phyloP scores from a whole-genome alignment of 371 early-diverging fungal species.

The Polyrhizophydium stewartii region DNA sequence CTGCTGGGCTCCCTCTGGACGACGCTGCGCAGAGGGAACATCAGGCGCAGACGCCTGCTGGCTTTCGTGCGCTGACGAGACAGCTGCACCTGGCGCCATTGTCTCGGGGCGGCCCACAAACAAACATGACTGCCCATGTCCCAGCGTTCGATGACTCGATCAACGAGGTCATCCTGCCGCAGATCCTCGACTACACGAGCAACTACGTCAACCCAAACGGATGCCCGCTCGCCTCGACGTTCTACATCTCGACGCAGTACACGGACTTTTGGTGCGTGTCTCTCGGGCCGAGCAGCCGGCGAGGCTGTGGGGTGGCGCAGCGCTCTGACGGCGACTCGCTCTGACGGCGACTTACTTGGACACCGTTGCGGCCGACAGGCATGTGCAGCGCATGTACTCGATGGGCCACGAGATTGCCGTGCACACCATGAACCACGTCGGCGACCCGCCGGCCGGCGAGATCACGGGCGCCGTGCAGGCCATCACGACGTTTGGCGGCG shows the following conservation, averaged over 20 bases:
- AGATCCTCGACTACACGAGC: slow-evolving; percentile 6
- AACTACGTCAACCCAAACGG: slow-evolving; percentile 27
- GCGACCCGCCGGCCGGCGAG: slow-evolving; percentile 13
- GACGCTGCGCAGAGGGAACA: too few relatives aligned
- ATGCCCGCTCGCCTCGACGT: slow-evolving; percentile 23
- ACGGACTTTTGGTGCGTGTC: slow-evolving; percentile 20
- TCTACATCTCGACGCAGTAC: slow-evolving; percentile 19
- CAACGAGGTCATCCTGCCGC: slow-evolving; percentile 7
- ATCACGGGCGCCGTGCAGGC: slow-evolving; percentile 13
- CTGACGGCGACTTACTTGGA: too few relatives aligned
- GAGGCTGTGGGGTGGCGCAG: too few relatives aligned
- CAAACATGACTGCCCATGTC: too few relatives aligned
- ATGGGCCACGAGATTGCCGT: slow-evolving; percentile 29
- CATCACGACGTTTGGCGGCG: slow-evolving; percentile 17
- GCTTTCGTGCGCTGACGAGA: not conserved
- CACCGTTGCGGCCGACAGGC: too few relatives aligned
- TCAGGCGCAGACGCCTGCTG: too few relatives aligned
- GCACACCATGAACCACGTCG: slow-evolving; percentile 28
- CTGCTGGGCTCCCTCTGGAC: too few relatives aligned
- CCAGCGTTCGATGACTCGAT: slow-evolving; percentile 20
- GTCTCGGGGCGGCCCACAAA: too few relatives aligned
- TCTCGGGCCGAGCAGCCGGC: too few relatives aligned
- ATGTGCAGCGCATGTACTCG: slow-evolving; percentile 9
- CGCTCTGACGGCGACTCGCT: too few relatives aligned
- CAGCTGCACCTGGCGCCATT: too few relatives aligned